These are phyloP conservation scores for Diaporthe ilicicola DNA, from an alignment of 2,329 filamentous ascomycete species.

Conservation along the genomic window DNA sequence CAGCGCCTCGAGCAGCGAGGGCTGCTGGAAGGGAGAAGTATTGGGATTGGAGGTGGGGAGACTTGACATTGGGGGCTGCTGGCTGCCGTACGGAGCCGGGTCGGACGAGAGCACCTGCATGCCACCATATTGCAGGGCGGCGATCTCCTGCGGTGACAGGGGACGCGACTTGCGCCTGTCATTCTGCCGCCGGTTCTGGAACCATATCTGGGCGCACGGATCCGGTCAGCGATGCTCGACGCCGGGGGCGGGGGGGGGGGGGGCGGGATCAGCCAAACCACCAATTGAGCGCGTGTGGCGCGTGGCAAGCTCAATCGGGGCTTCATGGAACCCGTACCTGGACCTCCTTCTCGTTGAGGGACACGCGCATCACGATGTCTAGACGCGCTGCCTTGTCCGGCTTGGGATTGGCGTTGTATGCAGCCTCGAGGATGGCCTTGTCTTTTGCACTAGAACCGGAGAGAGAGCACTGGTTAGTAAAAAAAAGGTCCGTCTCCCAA, in stretches of 20 bases:
- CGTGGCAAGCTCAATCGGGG: background rate
- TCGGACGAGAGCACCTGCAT: slow-evolving; percentile 62
- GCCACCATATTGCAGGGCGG: slow-evolving; percentile 64
- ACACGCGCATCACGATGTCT: slow-evolving; percentile 84
- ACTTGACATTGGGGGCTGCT: slow-evolving; percentile 10
- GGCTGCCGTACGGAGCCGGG: slow-evolving; percentile 42
- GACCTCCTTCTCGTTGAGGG: slow-evolving; percentile 93
- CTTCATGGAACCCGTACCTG: slow-evolving; percentile 72
- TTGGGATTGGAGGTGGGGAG: slow-evolving; percentile 20
- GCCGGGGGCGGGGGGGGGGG: no score
- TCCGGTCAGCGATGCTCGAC: slow-evolving; percentile 29
- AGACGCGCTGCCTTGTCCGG: slow-evolving; percentile 90
- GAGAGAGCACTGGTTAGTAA: slow-evolving; percentile 17
- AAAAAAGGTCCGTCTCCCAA: background rate
- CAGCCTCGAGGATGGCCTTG: slow-evolving; percentile 85
- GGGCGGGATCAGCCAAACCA: no score
- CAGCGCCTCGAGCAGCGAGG: slow-evolving; percentile 2
- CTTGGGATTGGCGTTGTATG: slow-evolving; percentile 86
- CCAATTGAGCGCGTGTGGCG: slow-evolving; percentile 20
- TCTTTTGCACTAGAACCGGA: slow-evolving; percentile 76
- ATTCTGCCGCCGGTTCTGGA: slow-evolving; percentile 94
- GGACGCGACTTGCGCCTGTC: slow-evolving; percentile 89
- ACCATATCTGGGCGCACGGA: slow-evolving; percentile 79
- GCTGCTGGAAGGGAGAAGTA: slow-evolving; percentile 25
- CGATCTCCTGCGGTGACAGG: slow-evolving; percentile 79